Conservation (phyloP, 495 filamentous ascomycete genomes). For the Talaromyces nanjingensis region DNA sequence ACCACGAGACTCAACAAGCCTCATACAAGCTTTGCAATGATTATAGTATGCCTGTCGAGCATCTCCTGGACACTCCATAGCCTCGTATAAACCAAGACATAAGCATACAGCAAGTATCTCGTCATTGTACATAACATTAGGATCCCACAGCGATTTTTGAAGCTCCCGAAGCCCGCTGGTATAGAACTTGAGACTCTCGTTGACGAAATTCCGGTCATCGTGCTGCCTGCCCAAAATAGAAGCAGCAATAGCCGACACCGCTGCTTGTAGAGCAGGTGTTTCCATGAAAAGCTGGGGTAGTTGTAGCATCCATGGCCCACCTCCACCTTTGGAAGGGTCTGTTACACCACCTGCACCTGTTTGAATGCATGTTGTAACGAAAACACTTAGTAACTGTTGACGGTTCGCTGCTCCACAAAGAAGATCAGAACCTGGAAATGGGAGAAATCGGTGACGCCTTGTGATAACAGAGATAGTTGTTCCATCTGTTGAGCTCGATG, state of each 20-base stretch:
- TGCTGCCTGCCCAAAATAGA: constrained; percentile 19
- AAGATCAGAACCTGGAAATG: not conserved
- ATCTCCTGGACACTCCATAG: constrained; percentile 26
- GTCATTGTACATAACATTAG: constrained; percentile 19
- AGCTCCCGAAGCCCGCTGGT: constrained; percentile 24
- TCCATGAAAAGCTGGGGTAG: constrained; percentile 14
- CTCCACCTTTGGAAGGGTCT: not conserved
- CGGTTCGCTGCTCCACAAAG: constrained; percentile 2
- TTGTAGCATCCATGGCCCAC: constrained; percentile 20
- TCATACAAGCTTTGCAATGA: constrained; percentile 25
- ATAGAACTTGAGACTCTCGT: constrained; percentile 25
- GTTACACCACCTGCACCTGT: not conserved
- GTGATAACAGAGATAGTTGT: not conserved
- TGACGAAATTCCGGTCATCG: constrained; percentile 15
- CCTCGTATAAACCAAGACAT: constrained; percentile 28
- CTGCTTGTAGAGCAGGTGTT: constrained; percentile 20
- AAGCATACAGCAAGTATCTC: constrained; percentile 29
- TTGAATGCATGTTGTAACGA: constrained; percentile 16
- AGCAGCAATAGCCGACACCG: constrained; percentile 19
- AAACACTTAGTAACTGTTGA: constrained; percentile 14
- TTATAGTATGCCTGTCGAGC: constrained; percentile 20
- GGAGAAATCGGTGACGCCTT: not conserved
- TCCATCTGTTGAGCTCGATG: not conserved
- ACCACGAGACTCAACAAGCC: constrained; percentile 25
- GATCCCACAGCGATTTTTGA: constrained; percentile 24